These are phyloP conservation scores for Phaeosphaeria sp. DNA, from an alignment of 2,329 filamentous ascomycete species.

Conservation along the genomic window DNA sequence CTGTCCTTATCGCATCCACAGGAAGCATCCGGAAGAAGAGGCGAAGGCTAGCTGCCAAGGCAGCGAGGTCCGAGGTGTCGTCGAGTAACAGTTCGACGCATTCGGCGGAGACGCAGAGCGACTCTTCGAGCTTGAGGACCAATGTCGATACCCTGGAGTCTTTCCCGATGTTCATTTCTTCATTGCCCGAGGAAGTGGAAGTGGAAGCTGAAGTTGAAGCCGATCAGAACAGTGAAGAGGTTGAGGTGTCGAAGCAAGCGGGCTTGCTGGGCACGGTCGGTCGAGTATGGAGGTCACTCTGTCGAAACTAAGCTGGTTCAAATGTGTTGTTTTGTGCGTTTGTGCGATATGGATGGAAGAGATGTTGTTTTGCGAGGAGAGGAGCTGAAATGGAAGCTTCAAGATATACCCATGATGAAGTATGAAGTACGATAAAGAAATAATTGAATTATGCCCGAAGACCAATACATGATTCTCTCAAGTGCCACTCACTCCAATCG, in stretches of 20 bases:
- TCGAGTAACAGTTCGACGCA: neutral
- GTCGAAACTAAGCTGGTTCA: neutral
- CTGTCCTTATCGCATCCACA: neutral
- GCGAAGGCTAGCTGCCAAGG: neutral
- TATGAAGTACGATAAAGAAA: too few species aligned
- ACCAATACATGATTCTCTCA: too few species aligned
- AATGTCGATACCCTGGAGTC: neutral
- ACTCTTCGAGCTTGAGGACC: neutral
- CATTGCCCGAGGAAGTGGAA: neutral
- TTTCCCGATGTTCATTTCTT: neutral
- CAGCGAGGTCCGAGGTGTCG: neutral
- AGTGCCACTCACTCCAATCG: neutral
- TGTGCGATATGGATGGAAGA: neutral
- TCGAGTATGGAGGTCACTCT: neutral
- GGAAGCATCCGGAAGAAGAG: neutral
- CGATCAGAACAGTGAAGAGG: too few species aligned
- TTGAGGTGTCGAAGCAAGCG: neutral
- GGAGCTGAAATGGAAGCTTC: too few species aligned
- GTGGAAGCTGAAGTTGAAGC: neutral
- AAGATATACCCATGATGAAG: too few species aligned
- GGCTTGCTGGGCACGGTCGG: neutral
- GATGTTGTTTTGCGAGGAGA: too few species aligned
- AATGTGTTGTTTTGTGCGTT: neutral
- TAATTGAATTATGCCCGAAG: too few species aligned
- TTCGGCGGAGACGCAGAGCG: neutral